phyloP scores from a whole-genome alignment of 2,329 filamentous ascomycete genomes.

The Alternaria arborescens region DNA sequence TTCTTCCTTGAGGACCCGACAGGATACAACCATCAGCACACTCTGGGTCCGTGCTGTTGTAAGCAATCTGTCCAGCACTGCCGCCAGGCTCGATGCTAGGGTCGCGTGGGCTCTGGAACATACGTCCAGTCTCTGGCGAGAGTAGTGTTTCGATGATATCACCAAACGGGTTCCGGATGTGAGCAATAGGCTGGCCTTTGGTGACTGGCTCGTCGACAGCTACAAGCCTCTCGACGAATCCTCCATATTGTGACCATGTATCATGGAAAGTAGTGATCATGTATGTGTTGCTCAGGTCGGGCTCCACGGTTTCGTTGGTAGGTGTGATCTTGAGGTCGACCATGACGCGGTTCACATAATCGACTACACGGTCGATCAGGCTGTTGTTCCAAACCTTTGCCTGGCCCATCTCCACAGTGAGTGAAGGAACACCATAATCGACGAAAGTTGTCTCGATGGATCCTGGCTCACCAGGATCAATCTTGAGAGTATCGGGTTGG shows the following conservation, averaged over 20 bases:
- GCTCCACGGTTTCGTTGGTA: conserved; percentile 40
- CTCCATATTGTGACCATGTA: conserved; percentile 37
- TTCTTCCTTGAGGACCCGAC: conserved; percentile 19
- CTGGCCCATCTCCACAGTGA: conserved; percentile 52
- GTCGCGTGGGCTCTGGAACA: conserved; percentile 47
- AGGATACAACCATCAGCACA: conserved; percentile 44
- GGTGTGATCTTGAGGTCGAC: conserved; percentile 34
- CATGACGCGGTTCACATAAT: conserved; percentile 37
- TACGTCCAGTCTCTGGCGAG: conserved; percentile 43
- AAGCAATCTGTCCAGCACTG: conserved; percentile 47
- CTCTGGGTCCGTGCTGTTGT: conserved; percentile 46
- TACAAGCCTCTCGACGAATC: conserved; percentile 42
- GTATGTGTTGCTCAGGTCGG: conserved; percentile 44
- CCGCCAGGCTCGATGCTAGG: conserved; percentile 48
- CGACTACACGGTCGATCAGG: conserved; percentile 47
- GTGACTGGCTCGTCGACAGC: conserved; percentile 44
- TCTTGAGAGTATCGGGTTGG: conserved; percentile 52
- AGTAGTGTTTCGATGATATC: conserved; percentile 49
- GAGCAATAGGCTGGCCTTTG: conserved; percentile 49
- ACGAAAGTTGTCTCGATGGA: conserved; percentile 53
- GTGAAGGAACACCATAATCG: conserved; percentile 45
- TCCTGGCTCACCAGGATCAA: conserved; percentile 51
- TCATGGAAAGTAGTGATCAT: conserved; percentile 43
- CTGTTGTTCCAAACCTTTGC: conserved; percentile 51
- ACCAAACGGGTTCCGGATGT: conserved; percentile 48